A percentile compares a stretch with the other conserved stretches of the same genome.
Evolutionary conservation across 768 basidiomycete species (phyloP).

Genomic region (Leccinum broughii): DNA sequence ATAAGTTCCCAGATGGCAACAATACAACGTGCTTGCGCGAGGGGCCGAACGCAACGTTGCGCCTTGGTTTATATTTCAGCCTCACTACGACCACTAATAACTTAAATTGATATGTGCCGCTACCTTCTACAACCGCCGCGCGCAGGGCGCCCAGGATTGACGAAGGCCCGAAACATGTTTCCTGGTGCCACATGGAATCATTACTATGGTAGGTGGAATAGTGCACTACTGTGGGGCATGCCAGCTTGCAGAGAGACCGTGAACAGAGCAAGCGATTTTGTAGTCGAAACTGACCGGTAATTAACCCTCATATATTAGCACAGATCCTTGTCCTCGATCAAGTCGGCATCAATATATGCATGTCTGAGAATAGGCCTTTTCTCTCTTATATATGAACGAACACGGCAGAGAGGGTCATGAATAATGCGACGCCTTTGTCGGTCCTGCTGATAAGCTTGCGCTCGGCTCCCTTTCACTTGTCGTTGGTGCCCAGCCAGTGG

Average conservation of each 20-base stretch:
- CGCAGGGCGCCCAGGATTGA: no score
- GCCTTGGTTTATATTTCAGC: no score
- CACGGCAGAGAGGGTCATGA: background rate
- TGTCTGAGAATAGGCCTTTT: conserved; percentile 11
- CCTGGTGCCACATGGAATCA: background rate
- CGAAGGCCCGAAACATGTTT: no score
- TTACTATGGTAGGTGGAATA: background rate
- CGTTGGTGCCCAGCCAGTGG: background rate
- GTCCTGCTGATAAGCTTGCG: background rate
- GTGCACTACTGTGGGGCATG: background rate
- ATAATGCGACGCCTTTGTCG: background rate
- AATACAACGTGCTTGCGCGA: background rate
- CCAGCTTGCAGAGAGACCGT: background rate
- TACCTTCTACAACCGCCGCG: no score
- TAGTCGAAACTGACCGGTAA: conserved; percentile 1
- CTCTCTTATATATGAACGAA: background rate
- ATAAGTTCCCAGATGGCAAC: background rate
- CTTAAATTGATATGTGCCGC: no score
- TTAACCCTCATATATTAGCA: background rate
- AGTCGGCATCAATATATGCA: background rate
- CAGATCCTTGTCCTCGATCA: background rate
- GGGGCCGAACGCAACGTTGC: no score
- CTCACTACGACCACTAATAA: no score
- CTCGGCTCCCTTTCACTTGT: background rate
- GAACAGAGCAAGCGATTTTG: background rate